Percentiles rank a stretch among this genome's conserved stretches.
phyloP scores from a whole-genome alignment of 768 basidiomycete genomes.

The Polyporus arcularius region DNA sequence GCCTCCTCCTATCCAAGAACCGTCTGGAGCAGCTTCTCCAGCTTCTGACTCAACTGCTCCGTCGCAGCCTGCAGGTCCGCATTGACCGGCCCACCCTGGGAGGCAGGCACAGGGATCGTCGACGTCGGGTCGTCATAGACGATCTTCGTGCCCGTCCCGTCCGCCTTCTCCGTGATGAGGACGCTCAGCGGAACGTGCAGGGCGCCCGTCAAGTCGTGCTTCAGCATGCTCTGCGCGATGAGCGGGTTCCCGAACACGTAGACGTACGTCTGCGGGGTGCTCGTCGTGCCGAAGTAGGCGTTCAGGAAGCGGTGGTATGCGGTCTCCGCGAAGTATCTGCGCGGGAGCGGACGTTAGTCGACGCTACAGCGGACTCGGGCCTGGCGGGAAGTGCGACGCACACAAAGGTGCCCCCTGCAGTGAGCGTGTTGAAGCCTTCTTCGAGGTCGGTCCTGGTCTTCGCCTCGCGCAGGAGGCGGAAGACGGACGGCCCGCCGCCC shows the following conservation, averaged over 20 bases:
- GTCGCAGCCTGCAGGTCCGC: constrained; percentile 36
- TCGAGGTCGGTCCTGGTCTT: constrained; percentile 41
- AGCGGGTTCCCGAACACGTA: constrained; percentile 57
- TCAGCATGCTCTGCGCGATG: constrained; percentile 46
- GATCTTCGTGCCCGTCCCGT: constrained; percentile 41
- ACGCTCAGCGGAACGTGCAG: constrained; percentile 49
- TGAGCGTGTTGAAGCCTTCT: constrained; percentile 31
- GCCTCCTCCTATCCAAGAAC: not conserved
- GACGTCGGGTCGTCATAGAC: constrained; percentile 52
- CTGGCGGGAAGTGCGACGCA: constrained; percentile 29
- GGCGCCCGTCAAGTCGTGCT: constrained; percentile 41
- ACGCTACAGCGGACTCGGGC: not conserved
- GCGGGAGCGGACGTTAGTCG: not conserved
- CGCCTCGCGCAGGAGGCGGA: constrained; percentile 19
- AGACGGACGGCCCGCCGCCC: constrained; percentile 32
- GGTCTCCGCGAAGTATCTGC: constrained; percentile 15
- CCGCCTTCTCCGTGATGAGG: constrained; percentile 42
- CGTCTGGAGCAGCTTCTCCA: constrained; percentile 42
- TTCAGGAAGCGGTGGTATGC: constrained; percentile 16
- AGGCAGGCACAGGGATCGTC: constrained; percentile 34
- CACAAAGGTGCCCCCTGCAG: constrained; percentile 45
- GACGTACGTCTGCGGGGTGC: constrained; percentile 29
- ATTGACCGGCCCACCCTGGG: constrained; percentile 31
- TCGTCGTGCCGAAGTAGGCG: constrained; percentile 4
- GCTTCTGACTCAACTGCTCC: constrained; percentile 42